Evolutionary conservation across 1,284 basidiomycete species (phyloP).

Genomic region (Pterulicium gracile): DNA sequence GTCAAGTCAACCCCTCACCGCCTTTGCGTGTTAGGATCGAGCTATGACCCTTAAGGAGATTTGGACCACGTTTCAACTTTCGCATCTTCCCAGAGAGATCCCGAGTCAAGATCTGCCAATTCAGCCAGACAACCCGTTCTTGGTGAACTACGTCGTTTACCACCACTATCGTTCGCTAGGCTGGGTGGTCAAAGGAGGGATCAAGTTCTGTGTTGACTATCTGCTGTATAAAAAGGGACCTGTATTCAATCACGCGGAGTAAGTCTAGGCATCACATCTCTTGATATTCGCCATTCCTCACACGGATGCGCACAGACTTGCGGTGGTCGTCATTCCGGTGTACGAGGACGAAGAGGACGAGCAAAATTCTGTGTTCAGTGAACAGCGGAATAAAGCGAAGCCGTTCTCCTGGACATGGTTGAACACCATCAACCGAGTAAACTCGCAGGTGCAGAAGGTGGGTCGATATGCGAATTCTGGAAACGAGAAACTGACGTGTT

Average conservation of each 20-base stretch:
- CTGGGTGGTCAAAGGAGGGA: slow-evolving; percentile 94
- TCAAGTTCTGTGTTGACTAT: slow-evolving; percentile 97
- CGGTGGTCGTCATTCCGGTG: slow-evolving; percentile 79
- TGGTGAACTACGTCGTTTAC: slow-evolving; percentile 85
- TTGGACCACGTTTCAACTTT: slow-evolving; percentile 49
- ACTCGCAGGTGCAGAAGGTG: slow-evolving; percentile 95
- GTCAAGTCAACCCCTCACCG: background rate
- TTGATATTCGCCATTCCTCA: background rate
- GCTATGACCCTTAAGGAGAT: slow-evolving; percentile 42
- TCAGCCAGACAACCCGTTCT: slow-evolving; percentile 83
- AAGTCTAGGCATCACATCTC: slow-evolving; percentile 26
- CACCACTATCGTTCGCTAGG: slow-evolving; percentile 95
- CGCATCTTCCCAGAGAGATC: slow-evolving; percentile 23
- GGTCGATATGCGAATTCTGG: slow-evolving; percentile 8
- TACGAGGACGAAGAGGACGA: slow-evolving; percentile 79
- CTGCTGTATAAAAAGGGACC: slow-evolving; percentile 92
- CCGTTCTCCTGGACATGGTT: slow-evolving; percentile 92
- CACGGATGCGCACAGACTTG: slow-evolving; percentile 52
- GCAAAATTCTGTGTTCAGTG: slow-evolving; percentile 43
- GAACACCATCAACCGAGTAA: slow-evolving; percentile 93
- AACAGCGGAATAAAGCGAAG: slow-evolving; percentile 43
- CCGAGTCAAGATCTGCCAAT: slow-evolving; percentile 20
- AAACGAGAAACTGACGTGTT: slow-evolving; percentile 1
- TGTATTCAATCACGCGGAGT: slow-evolving; percentile 95
- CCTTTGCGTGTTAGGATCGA: slow-evolving; percentile 3